These are phyloP conservation scores for Saccharomycopsis olivae DNA, from an alignment of 805 yeast species.

Conservation along the genomic window DNA sequence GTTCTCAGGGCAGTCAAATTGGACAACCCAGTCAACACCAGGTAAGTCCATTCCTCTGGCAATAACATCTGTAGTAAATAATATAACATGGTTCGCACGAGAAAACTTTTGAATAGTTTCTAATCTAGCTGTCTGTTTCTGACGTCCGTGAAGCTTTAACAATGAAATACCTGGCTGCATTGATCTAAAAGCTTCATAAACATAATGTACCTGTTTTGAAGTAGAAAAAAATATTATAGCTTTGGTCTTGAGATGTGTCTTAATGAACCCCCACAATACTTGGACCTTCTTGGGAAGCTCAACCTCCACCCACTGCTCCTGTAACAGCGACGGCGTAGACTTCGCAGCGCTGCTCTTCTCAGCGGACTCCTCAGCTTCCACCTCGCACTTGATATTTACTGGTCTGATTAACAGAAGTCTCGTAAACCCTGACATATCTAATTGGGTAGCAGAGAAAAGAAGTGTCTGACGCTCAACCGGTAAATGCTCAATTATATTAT, in stretches of 20 bases:
- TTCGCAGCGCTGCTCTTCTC: constrained; percentile 21
- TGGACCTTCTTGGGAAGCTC: constrained; percentile 76
- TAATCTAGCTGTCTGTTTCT: constrained; percentile 79
- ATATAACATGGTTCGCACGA: constrained; percentile 67
- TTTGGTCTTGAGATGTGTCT: constrained; percentile 70
- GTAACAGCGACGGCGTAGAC: constrained; percentile 71
- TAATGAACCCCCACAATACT: constrained; percentile 74
- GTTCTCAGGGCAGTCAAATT: constrained; percentile 87
- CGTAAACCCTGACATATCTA: constrained; percentile 79
- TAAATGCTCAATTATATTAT: constrained; percentile 65
- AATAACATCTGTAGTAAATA: constrained; percentile 84
- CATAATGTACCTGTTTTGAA: constrained; percentile 83
- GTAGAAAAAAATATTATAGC: constrained; percentile 78
- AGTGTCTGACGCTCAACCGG: constrained; percentile 79
- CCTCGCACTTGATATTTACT: constrained; percentile 41
- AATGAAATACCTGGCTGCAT: constrained; percentile 88
- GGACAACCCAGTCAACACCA: constrained; percentile 90
- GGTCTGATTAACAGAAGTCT: constrained; percentile 64
- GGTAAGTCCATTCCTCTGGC: constrained; percentile 92
- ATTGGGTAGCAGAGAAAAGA: constrained; percentile 80
- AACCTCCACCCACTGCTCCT: constrained; percentile 70
- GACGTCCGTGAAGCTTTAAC: constrained; percentile 79
- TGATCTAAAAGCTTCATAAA: constrained; percentile 76
- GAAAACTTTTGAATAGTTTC: constrained; percentile 75
- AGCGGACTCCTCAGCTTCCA: too few species aligned